Percentiles rank a stretch among this genome's conserved stretches.
Evolutionary conservation across 2,329 filamentous ascomycete genomes (phyloP).

Genomic region (Pestalotiopsis sp.): DNA sequence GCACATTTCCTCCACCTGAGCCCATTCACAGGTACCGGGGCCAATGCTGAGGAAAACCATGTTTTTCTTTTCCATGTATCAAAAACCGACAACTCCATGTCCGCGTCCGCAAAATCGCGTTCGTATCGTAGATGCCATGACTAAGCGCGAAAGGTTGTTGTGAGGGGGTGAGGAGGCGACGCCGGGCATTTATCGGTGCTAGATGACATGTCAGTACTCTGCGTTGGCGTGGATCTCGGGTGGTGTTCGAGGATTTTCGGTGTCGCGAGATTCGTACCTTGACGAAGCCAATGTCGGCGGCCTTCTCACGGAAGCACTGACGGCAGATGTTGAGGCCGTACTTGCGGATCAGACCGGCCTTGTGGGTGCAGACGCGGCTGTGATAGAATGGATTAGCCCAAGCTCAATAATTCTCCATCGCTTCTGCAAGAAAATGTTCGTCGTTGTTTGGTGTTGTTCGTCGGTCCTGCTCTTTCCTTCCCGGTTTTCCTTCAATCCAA

Average conservation of each 20-base stretch:
- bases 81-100: conserved; percentile 31
- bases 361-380: conserved; percentile 81
- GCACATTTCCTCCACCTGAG: conserved; percentile 19
- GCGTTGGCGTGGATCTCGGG: neutral
- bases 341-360: conserved; percentile 99
- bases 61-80: conserved; percentile 22
- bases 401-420: neutral
- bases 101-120: conserved; percentile 24
- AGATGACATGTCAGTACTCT: conserved; percentile 15
- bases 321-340: conserved; percentile 92
- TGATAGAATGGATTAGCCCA: conserved; percentile 17
- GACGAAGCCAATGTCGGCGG: conserved; percentile 72
- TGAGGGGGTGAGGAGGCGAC: conserved; percentile 1
- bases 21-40: conserved; percentile 17
- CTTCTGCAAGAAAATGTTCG: neutral
- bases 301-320: conserved; percentile 79
- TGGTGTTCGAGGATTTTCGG: neutral
- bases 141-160: conserved; percentile 22
- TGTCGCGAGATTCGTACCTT: conserved; percentile 52
- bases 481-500: conserved; percentile 12
- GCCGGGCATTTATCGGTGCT: conserved; percentile 27
- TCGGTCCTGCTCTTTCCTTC: neutral
- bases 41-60: conserved; percentile 21
- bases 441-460: neutral
- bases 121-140: conserved; percentile 27